Evolutionary conservation across 1,139 yeast species (phyloP).

Genomic region (Saccharomyces hybrid): DNA sequence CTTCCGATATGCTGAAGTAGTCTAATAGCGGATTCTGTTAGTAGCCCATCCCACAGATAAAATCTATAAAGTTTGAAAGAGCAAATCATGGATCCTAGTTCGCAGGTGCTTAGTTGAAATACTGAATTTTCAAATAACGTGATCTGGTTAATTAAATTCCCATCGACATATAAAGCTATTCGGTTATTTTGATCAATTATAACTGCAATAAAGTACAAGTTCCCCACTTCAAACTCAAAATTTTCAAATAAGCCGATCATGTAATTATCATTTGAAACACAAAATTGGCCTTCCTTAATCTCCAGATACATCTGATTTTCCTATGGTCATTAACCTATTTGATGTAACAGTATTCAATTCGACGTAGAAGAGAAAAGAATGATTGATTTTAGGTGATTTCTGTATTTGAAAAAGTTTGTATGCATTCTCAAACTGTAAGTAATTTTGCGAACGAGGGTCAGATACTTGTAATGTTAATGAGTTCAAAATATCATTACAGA

Average conservation of each 20-base stretch:
- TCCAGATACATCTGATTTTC: constrained; percentile 21
- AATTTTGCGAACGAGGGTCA: constrained; percentile 17
- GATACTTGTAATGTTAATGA: constrained; percentile 14
- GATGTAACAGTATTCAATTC: constrained; percentile 22
- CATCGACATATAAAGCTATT: constrained; percentile 21
- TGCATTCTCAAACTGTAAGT: constrained; percentile 21
- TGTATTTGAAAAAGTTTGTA: constrained; percentile 12
- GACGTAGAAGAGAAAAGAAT: constrained; percentile 18
- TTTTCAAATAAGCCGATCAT: constrained; percentile 25
- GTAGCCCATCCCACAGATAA: constrained; percentile 10
- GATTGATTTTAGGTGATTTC: background rate
- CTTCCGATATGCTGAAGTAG: constrained; percentile 7
- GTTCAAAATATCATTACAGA: constrained; percentile 12
- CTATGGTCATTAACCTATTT: constrained; percentile 24
- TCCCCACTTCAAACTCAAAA: constrained; percentile 20
- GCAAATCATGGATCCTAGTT: constrained; percentile 27
- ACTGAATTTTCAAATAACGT: constrained; percentile 10
- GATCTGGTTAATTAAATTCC: constrained; percentile 16
- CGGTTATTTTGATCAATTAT: constrained; percentile 7
- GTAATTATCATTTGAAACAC: constrained; percentile 26
- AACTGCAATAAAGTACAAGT: constrained; percentile 17
- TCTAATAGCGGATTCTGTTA: constrained; percentile 8
- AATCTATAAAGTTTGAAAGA: constrained; percentile 24
- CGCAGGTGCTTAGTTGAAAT: constrained; percentile 9
- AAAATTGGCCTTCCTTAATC: constrained; percentile 23